Conservation (phyloP, 139 green algal genomes). For the Coelastrella sp. region DNA sequence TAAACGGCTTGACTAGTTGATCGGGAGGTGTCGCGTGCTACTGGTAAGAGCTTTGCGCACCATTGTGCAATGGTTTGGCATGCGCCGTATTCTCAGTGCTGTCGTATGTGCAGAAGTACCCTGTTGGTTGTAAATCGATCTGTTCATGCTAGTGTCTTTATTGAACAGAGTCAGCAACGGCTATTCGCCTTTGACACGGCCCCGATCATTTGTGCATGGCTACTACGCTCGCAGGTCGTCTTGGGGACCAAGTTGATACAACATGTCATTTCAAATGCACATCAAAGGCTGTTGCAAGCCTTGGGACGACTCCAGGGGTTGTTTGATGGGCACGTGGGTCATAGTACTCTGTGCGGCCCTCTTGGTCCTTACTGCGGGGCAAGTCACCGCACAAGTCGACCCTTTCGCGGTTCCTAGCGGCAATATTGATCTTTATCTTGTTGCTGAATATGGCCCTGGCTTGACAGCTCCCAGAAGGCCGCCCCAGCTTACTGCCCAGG, state of each 20-base stretch:
- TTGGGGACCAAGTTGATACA: neutral
- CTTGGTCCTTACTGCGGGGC: neutral
- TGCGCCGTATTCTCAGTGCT: neutral
- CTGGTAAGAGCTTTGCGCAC: neutral
- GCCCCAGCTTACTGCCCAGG: slow-evolving; percentile 1
- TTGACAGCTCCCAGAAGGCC: neutral
- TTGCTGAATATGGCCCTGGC: neutral
- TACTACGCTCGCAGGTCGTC: neutral
- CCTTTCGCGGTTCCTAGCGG: neutral
- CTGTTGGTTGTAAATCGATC: neutral
- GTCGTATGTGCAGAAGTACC: neutral
- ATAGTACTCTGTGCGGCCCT: neutral
- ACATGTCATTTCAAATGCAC: neutral
- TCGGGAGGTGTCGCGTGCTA: too few species aligned
- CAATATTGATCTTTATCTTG: slow-evolving; percentile 3
- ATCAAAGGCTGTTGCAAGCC: too few species aligned
- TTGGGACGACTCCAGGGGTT: neutral
- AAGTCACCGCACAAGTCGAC: neutral
- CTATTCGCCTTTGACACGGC: neutral
- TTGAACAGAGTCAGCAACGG: neutral
- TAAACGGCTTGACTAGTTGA: too few species aligned
- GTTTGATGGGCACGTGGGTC: neutral
- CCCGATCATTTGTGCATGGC: neutral
- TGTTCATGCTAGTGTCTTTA: neutral
- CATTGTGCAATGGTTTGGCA: slow-evolving; percentile 1